phyloP scores from a whole-genome alignment of 805 yeast genomes.

The Metschnikowia kunwiensis region DNA sequence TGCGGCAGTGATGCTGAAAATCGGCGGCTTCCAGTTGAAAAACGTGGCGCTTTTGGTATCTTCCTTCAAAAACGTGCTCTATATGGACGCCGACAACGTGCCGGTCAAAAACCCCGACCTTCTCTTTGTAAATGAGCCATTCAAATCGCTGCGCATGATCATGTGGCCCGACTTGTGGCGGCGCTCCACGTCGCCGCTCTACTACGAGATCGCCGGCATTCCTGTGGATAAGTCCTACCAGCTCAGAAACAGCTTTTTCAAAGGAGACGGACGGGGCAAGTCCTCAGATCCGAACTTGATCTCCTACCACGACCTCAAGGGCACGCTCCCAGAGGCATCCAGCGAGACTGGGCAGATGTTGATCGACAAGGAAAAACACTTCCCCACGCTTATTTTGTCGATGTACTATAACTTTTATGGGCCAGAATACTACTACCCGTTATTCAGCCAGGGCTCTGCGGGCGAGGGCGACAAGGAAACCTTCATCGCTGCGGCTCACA shows the following conservation, averaged over 20 bases:
- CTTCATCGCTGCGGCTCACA: constrained; percentile 41
- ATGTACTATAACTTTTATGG: constrained; percentile 40
- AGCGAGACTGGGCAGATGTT: constrained; percentile 40
- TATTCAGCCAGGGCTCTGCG: constrained; percentile 40
- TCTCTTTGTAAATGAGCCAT: constrained; percentile 35
- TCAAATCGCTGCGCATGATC: constrained; percentile 25
- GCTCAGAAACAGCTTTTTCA: constrained; percentile 28
- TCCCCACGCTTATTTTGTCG: constrained; percentile 30
- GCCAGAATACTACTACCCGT: constrained; percentile 35
- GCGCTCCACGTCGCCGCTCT: constrained; percentile 37
- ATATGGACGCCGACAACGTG: constrained; percentile 40
- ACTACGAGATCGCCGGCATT: constrained; percentile 34
- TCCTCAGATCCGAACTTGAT: constrained; percentile 9
- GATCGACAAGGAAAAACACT: constrained; percentile 33
- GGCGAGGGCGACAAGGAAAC: constrained; percentile 46
- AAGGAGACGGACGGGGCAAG: constrained; percentile 26
- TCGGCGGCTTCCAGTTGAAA: constrained; percentile 35
- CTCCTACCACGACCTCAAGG: constrained; percentile 29
- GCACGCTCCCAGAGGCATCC: constrained; percentile 36
- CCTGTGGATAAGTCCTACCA: constrained; percentile 19
- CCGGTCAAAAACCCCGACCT: constrained; percentile 36
- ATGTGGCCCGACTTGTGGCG: constrained; percentile 45
- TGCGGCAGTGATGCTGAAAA: constrained; percentile 16
- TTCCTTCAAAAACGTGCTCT: constrained; percentile 34
- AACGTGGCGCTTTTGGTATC: constrained; percentile 36